Base-by-base conservation (phyloP, 768 basidiomycete species). In the Mycena alexandri region DNA sequence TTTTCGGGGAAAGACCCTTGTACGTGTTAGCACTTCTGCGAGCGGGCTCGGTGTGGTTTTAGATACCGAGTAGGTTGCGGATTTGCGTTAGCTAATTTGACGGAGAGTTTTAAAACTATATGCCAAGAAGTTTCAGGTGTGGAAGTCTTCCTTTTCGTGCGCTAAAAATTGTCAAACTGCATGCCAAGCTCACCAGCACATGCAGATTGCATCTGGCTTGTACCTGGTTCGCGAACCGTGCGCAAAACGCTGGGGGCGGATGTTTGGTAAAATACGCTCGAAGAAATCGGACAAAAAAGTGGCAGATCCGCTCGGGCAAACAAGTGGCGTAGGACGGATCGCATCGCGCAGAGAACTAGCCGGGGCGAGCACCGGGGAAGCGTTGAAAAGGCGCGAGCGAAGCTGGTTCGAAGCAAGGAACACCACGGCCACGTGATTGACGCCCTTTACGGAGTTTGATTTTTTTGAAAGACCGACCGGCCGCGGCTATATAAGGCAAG, bases 51-150 rank as follows among this genome's bases (percentile, higher is more conserved):
- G 50, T 42, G 36, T n/a, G 21, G 34, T 17, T 24, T 47, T 56
- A 36, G 53, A 63, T 53, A 53, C 61, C 67, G 67, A 68, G 34
- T 52, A 68, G 34, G 12, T 36, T 38, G 38, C 38, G 38, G 67
- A 68, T 63, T 47, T 68, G 67, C 67, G 56, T 36, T 57, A 63
- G 61, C 14, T 47, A 57, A 68, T 63, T 12, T 68, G 61, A 63
- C 55, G 47, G 59, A 56, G 55, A 50, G 10, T 38, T 55, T 22
- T 12, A 41, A 24, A 29, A n/a, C 11, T 2, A 14, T 12, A 52
- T 29, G 22, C 3, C 25, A 61, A n/a, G 17, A 21, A 46, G 50
- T 54, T 46, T 54, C 22, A 25, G 29, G 43, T 17, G 33, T 14
- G 8, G 8, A 19, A 33, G 16, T 8, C 29, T 17, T 44, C 33